Evolutionary conservation across 495 filamentous ascomycete genomes (phyloP), one percentile per base, ranked within the genome.

Genomic region (Aspergillus bertholletiae): DNA sequence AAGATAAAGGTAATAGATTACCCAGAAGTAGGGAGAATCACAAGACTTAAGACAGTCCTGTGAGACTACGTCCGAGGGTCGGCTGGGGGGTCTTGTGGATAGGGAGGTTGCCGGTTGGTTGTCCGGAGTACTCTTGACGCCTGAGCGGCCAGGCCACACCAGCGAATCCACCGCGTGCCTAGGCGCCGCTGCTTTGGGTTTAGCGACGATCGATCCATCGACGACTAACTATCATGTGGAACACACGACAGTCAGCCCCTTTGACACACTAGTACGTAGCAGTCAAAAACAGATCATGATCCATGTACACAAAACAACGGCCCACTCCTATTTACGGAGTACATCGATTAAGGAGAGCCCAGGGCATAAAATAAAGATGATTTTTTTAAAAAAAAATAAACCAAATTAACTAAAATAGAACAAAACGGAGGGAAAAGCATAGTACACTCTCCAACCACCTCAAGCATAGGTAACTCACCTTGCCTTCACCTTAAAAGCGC

Each of bases 81-180:
- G 54, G 49, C 15, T 54, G 50, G 20, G 50, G 20, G 50, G 45
- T 51, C 44, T 46, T 54, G 52, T 39, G 52, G 52, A 20, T 44
- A 40, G 22, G 40, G 40, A 49, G 48, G 46, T 27, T 48, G 53
- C 22, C 39, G 21, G 45, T 35, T 27, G 27, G 20, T 53, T 47
- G 50, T 49, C 51, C 23, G 45, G 49, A 37, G 48, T 24, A 41
- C 32, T 26, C 35, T 34, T 18, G 56, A 35, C 34, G 60, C 60
- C 60, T 59, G 56, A 59, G 46, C 22, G 43, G 46, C 49, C 37
- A 56, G 60, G 60, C 60, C 13, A 45, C 46, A 24, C 30, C 37
- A 28, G 5, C 26, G 5, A 28, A 28, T 28, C 23, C 9, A 41
- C 26, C 32, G 26, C 43, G 27, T 27, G 43, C 43, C 43, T 20